Evolutionary conservation across 306 rosid genomes (phyloP).

Genomic region (Abrus pulchellus): DNA sequence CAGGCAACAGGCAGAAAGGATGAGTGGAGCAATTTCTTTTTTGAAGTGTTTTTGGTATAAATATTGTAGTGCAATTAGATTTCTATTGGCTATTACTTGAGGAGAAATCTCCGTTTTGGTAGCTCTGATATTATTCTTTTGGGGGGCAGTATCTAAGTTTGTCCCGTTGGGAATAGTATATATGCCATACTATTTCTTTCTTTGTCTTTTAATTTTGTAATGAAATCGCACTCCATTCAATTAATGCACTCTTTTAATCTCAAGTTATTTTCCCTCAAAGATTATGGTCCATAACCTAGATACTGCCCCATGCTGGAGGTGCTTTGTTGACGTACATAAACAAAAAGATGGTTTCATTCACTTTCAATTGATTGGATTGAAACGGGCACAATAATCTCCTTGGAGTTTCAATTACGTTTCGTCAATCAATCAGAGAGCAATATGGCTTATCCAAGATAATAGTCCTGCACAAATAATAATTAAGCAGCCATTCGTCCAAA

Average conservation of each 20-base stretch:
- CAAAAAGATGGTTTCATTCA: not conserved
- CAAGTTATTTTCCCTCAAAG: not conserved
- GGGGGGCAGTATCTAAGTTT: slow-evolving; percentile 54
- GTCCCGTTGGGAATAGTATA: slow-evolving; percentile 53
- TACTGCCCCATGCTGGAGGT: not conserved
- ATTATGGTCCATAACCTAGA: not conserved
- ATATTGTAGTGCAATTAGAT: slow-evolving; percentile 57
- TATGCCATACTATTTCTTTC: slow-evolving; percentile 50
- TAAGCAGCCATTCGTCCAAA: not conserved
- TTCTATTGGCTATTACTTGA: slow-evolving; percentile 52
- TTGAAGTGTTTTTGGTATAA: slow-evolving; percentile 53
- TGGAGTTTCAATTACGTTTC: not conserved
- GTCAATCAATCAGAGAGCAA: not conserved
- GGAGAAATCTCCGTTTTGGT: slow-evolving; percentile 68
- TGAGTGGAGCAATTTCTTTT: slow-evolving; percentile 41
- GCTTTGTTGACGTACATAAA: not conserved
- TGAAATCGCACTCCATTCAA: slow-evolving; percentile 49
- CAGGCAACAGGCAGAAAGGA: slow-evolving; percentile 45
- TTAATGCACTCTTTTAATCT: slow-evolving; percentile 42
- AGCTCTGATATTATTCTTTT: slow-evolving; percentile 71
- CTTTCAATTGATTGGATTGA: not conserved
- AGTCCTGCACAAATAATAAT: not conserved
- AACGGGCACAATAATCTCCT: not conserved
- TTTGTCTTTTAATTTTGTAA: slow-evolving; percentile 43
- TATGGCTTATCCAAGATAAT: not conserved